These are phyloP conservation scores for Actinomortierella ambigua DNA, from an alignment of 371 early-diverging fungal species.

Conservation along the genomic window DNA sequence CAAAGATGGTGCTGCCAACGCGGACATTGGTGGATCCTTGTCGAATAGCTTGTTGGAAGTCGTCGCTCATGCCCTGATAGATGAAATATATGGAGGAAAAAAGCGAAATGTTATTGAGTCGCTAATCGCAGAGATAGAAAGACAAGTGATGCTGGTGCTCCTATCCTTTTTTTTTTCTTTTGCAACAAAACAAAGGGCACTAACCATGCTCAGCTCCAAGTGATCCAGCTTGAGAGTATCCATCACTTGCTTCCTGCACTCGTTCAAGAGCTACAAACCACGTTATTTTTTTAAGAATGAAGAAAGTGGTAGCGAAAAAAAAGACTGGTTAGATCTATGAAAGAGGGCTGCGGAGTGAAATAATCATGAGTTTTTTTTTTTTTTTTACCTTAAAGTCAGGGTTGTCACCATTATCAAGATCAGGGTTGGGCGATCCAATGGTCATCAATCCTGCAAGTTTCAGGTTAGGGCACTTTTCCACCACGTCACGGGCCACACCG, in stretches of 20 bases:
- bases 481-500: conserved; percentile 65
- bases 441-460: conserved; percentile 92
- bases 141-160: background rate
- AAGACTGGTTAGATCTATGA: too few relatives aligned
- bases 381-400: conserved; percentile 83
- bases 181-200: background rate
- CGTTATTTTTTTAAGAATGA: background rate
- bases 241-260: conserved; percentile 47
- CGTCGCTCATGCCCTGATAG: conserved; percentile 89
- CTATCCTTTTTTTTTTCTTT: conserved; percentile 6
- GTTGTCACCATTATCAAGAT: conserved; percentile 68
- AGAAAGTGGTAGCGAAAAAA: background rate
- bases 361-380: too few relatives aligned
- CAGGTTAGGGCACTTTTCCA: conserved; percentile 69
- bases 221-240: conserved; percentile 27
- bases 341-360: too few relatives aligned
- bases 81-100: background rate
- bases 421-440: conserved; percentile 76
- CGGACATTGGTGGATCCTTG: conserved; percentile 92
- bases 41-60: conserved; percentile 82
- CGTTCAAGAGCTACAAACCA: conserved; percentile 44
- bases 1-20: conserved; percentile 92
- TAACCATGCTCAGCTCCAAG: conserved; percentile 86
- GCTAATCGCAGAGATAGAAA: background rate
- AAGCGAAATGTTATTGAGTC: too few relatives aligned